Conservation (phyloP, 83 land plant genomes). For the Picea abies region DNA sequence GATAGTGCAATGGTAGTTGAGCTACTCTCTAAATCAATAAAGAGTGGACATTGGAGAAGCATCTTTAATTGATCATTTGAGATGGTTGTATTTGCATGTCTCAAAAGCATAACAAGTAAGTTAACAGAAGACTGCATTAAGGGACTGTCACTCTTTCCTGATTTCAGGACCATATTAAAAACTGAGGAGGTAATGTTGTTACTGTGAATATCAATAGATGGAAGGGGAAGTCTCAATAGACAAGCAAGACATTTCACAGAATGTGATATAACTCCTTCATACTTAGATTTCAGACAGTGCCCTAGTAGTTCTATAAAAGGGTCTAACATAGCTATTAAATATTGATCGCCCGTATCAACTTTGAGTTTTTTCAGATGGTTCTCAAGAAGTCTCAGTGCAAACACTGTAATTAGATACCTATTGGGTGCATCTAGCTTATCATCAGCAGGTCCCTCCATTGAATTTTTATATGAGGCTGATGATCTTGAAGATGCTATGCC, state of each 20-base stretch:
- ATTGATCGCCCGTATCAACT: slow-evolving; percentile 43
- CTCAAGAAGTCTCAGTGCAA: slow-evolving; percentile 70
- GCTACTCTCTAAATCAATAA: slow-evolving; percentile 74
- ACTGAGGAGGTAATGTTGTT: slow-evolving; percentile 47
- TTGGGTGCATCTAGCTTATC: slow-evolving; percentile 18
- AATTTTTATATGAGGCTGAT: not conserved
- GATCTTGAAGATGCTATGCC: not conserved
- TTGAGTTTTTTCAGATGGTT: slow-evolving; percentile 57
- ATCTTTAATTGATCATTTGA: slow-evolving; percentile 67
- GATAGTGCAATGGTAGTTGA: slow-evolving; percentile 66
- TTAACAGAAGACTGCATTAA: slow-evolving; percentile 73
- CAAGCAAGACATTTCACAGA: slow-evolving; percentile 65
- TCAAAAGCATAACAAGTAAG: slow-evolving; percentile 65
- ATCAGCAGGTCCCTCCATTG: not conserved
- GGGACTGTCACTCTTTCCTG: slow-evolving; percentile 43
- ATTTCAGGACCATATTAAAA: slow-evolving; percentile 65
- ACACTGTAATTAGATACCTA: slow-evolving; percentile 67
- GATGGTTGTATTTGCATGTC: slow-evolving; percentile 55
- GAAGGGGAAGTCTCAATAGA: slow-evolving; percentile 75
- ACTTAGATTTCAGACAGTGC: slow-evolving; percentile 68
- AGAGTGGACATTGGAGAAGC: slow-evolving; percentile 74
- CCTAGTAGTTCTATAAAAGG: slow-evolving; percentile 65
- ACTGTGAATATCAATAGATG: slow-evolving; percentile 52
- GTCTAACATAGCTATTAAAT: slow-evolving; percentile 74
- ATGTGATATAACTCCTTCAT: slow-evolving; percentile 65